Evolutionary conservation across 805 yeast genomes (phyloP).

Genomic region (Candida silvicultrix): DNA sequence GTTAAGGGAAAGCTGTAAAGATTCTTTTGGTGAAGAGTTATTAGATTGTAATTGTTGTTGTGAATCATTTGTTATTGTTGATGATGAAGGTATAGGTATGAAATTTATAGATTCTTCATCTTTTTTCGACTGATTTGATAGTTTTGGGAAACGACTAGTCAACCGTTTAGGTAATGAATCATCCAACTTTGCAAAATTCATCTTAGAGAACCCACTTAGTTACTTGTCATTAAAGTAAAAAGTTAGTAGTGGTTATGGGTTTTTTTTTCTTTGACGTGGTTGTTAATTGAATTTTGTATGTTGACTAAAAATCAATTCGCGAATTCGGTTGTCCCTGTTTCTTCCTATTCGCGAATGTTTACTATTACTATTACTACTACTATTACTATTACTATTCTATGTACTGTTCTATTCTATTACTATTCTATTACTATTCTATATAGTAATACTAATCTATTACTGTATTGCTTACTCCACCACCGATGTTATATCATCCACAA

Average conservation of each 20-base stretch:
- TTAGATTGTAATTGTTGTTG: background rate
- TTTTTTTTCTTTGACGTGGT: background rate
- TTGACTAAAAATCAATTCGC: no score
- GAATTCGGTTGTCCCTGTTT: no score
- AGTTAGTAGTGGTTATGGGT: no score
- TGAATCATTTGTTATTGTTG: background rate
- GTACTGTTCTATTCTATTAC: no score
- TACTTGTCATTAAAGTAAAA: no score
- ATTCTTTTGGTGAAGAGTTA: background rate
- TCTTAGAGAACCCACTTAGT: background rate
- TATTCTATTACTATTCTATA: no score
- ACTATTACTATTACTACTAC: no score
- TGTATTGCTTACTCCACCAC: background rate
- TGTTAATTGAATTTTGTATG: no score
- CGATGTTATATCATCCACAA: conserved; percentile 30
- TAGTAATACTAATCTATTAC: background rate
- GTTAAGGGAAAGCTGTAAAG: background rate
- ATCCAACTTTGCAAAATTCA: conserved; percentile 2
- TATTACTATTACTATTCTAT: no score
- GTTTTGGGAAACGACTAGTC: background rate
- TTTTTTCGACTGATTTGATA: background rate
- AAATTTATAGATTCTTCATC: background rate
- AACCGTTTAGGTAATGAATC: background rate
- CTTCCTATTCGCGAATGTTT: background rate
- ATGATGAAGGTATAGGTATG: background rate